Base-by-base conservation (phyloP, 2,329 filamentous ascomycete species). In the Fusarium pseudonygamai region DNA sequence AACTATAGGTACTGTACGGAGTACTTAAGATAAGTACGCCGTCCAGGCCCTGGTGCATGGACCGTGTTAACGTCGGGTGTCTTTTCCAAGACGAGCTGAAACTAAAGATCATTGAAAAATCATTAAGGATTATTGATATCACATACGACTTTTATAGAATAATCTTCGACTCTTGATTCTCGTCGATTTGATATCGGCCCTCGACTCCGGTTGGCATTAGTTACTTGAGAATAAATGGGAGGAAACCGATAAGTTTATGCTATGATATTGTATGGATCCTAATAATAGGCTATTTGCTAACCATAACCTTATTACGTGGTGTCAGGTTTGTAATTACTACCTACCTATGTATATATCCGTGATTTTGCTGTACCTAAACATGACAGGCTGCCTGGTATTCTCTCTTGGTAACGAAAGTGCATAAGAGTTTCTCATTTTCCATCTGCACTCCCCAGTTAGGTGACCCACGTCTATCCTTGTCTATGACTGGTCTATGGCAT, bases 111-210 rank as follows among this genome's bases (percentile, higher is more conserved):
- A 13, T 26, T 37, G 49, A 14, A 24, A 26, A 24, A 42, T 20
- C n/a, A 34, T 36, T 28, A 39, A 56, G 43, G 40, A 37, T 45
- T 34, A 58, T 60, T 30, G 60, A 62, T 36, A 45, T 39, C 22
- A 61, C 36, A 28, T 55, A 24, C 47, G 22, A 49, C 9, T 39
- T 66, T 36, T 24, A 37, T 56, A 16, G 28, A 12, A 39, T 32
- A 40, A 45, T 32, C 37, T 30, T 62, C 36, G 39, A 69, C 34
- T 39, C 40, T 34, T 52, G 32, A 26, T 43, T 24, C 20, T 58
- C 18, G 11, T 39, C 7, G 71, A 71, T 68, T 72, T 47, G 62
- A 52, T 26, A 40, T 34, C 50, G 11, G 13, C 39, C 34, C 36
- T 32, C 18, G 20, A n/a, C 49, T 49, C 49, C 42, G 57, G 55